Base-by-base conservation (phyloP, 2,329 filamentous ascomycete genomes). In the Calonectria multiphialidica region DNA sequence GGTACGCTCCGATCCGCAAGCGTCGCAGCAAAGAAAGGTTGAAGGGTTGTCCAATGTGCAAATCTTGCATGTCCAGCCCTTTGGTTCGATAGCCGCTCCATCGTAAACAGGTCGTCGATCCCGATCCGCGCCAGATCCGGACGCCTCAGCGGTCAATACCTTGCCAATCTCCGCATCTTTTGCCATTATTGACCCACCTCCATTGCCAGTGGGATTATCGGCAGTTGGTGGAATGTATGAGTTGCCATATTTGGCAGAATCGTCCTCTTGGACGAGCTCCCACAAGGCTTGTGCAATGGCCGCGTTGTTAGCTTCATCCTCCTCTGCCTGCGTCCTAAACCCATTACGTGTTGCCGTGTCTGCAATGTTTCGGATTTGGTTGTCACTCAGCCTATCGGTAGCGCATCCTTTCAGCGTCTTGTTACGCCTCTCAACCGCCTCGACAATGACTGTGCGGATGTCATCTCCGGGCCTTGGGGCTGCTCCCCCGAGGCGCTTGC, bases 211-310 rank as follows among this genome's bases (percentile, higher is more conserved):
- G 18, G 91, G 90, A 71, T 88, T 88, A 30, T 87, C 83, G 37
- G 87, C 85, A 68, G 87, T 90, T 0, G 85, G 83, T 70, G 81
- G 79, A 66, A 89, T 86, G 78, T 91, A 88, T 18, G 84, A 87
- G 66, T 85, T 83, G n/a, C 91, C 90, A 74, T 91, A 89, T 76
- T 87, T 88, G 45, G 79, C 79, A 73, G 82, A 84, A 73, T 93
- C 90, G 73, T 98, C 95, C 80, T 98, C 92, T 80, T 97, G 93
- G 30, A 97, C 93, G 21, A 98, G 87, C 79, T 98, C 96, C 86
- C 94, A 95, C 37, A 97, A 87, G 0, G 95, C 95, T 79, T 96
- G 92, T 66, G 95, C 92, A 72, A 98, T 98, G 6, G 96, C 96
- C 28, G 90, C 88, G 68, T 98, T 95, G 78, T 98, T 97, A 4